phyloP scores from a whole-genome alignment of 768 basidiomycete species.

The Xerocomus potaroensis region DNA sequence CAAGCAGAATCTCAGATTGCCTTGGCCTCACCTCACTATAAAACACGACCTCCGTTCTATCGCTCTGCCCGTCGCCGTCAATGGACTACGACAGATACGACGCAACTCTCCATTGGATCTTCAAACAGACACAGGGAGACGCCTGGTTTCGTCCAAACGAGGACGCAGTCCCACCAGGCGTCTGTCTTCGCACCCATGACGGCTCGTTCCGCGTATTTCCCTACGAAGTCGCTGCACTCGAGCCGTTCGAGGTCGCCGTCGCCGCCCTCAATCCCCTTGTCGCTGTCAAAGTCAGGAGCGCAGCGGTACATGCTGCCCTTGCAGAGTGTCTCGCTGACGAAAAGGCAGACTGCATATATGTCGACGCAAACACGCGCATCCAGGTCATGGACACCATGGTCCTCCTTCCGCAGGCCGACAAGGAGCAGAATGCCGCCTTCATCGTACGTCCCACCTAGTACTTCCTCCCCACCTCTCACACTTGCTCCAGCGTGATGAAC shows the following conservation, averaged over 20 bases:
- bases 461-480: neutral
- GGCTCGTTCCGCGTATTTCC: conserved; percentile 53
- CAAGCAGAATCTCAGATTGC: conserved; percentile 16
- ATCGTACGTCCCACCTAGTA: conserved; percentile 46
- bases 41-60: neutral
- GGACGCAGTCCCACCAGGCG: conserved; percentile 42
- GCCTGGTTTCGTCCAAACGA: conserved; percentile 53
- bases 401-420: conserved; percentile 54
- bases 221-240: conserved; percentile 47
- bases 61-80: too few species aligned
- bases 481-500: conserved; percentile 63
- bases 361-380: conserved; percentile 63
- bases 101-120: conserved; percentile 26
- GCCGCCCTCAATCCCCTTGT: conserved; percentile 51
- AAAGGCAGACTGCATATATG: conserved; percentile 37
- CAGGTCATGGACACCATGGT: conserved; percentile 80
- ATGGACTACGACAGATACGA: conserved; percentile 36
- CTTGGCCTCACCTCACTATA: conserved; percentile 3
- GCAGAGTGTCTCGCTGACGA: conserved; percentile 33
- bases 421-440: conserved; percentile 52
- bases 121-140: conserved; percentile 39
- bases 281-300: conserved; percentile 49
- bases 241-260: conserved; percentile 53
- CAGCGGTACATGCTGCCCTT: conserved; percentile 48
- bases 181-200: conserved; percentile 45